Conservation (phyloP, 257 asterid genomes). For the Pogostemon cablin region DNA sequence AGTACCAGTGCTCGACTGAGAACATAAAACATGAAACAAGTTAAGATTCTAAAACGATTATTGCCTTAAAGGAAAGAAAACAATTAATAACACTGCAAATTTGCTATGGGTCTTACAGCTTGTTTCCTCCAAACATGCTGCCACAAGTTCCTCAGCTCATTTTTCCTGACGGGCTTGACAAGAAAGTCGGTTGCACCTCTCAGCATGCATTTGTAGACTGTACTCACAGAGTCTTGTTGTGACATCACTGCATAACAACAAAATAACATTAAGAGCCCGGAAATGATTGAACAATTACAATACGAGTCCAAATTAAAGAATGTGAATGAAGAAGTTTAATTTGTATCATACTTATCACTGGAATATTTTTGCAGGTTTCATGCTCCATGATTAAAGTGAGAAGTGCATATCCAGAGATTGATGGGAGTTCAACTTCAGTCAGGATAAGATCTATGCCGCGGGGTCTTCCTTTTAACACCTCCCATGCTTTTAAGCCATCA, state of each 20-base stretch:
- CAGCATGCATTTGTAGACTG: conserved; percentile 94
- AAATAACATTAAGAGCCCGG: conserved; percentile 7
- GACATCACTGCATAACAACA: conserved; percentile 87
- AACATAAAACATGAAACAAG: conserved; percentile 23
- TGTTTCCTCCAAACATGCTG: conserved; percentile 99
- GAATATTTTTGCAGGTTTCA: conserved; percentile 86
- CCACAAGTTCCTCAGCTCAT: conserved; percentile 95
- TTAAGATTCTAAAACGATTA: conserved; percentile 16
- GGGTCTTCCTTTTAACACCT: conserved; percentile 67
- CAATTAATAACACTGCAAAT: conserved; percentile 10
- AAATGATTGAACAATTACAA: not conserved
- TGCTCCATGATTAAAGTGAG: conserved; percentile 92
- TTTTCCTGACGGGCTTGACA: conserved; percentile 87
- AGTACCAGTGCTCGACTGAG: conserved; percentile 58
- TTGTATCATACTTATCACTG: conserved; percentile 78
- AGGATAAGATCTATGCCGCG: conserved; percentile 74
- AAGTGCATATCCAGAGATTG: conserved; percentile 97
- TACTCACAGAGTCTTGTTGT: conserved; percentile 78
- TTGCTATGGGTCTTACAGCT: conserved; percentile 56
- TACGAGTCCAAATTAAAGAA: conserved; percentile 7
- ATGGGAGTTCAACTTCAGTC: conserved; percentile 91
- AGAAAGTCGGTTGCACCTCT: conserved; percentile 97
- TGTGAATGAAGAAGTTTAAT: not conserved
- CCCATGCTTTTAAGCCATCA: conserved; percentile 98
- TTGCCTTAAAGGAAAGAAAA: not conserved